A percentile compares a stretch with the other conserved stretches of the same genome.
phyloP scores from a whole-genome alignment of 2,329 filamentous ascomycete genomes.

The Ophiostoma novo-ulmi region DNA sequence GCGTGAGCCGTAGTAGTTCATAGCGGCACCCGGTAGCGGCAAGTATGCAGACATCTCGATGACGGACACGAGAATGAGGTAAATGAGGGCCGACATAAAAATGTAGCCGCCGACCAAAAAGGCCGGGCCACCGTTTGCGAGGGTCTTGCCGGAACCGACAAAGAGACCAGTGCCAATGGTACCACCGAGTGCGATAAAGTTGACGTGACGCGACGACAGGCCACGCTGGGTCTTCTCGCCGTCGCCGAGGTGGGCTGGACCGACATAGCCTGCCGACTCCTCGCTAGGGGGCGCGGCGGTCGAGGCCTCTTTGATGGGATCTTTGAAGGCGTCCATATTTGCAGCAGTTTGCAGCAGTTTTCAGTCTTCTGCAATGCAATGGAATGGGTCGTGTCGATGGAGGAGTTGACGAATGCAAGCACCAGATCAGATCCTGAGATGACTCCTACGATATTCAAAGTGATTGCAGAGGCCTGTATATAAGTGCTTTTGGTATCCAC shows the following conservation, averaged over 20 bases:
- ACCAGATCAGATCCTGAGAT: neutral
- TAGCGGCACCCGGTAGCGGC: slow-evolving; percentile 58
- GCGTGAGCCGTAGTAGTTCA: slow-evolving; percentile 60
- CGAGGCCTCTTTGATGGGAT: neutral
- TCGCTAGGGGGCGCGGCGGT: neutral
- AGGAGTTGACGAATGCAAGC: neutral
- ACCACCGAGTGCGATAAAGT: slow-evolving; percentile 37
- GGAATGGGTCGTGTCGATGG: neutral
- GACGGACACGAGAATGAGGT: slow-evolving; percentile 62
- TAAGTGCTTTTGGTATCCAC: neutral
- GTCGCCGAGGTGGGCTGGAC: neutral
- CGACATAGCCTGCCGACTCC: slow-evolving; percentile 6
- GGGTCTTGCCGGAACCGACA: slow-evolving; percentile 47
- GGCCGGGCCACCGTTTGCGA: slow-evolving; percentile 44
- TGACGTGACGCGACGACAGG: slow-evolving; percentile 29
- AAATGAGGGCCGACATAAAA: slow-evolving; percentile 46
- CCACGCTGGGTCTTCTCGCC: slow-evolving; percentile 3
- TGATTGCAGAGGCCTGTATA: slow-evolving; percentile 1
- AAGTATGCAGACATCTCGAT: slow-evolving; percentile 66
- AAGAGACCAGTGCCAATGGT: slow-evolving; percentile 42
- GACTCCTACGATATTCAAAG: neutral
- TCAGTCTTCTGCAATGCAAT: neutral
- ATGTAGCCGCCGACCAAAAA: slow-evolving; percentile 39
- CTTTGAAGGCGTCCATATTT: neutral
- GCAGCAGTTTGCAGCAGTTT: neutral